Base-by-base conservation (phyloP, 2,329 filamentous ascomycete species). In the Cladophialophora chaetospira region DNA sequence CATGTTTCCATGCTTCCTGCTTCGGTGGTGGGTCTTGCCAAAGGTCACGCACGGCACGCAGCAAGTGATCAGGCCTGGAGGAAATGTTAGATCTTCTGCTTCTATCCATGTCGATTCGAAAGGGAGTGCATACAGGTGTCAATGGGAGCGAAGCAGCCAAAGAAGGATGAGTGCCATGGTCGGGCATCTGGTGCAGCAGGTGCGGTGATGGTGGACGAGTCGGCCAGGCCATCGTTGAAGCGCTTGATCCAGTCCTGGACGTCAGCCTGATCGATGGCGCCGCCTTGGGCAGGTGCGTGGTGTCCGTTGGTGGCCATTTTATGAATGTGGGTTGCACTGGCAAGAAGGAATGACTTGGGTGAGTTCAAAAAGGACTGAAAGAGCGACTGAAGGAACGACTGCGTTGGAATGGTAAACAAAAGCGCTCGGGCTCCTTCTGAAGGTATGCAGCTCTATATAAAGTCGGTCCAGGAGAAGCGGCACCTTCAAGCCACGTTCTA, bases 11-110 rank as follows among this genome's bases (percentile, higher is more conserved):
- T 71, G 66, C 38, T 70, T 61, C 13, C 55, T 66, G 26, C 64
- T 64, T 28, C 65, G 60, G 21, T 67, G 67, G 52, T 66, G 66
- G 23, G 58, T 61, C 25, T 61, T 61, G 48, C 70, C 70, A 55
- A 66, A 69, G 17, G 71, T 65, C 44, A 65, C 62, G 60, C 70
- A 72, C 28, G 70, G 66, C 25, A 61, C 38, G 23, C 62, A 66
- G 54, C 63, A 71, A 35, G 54, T 68, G 38, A 60, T 64, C 28
- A 64, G 49, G 35, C 67, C 71, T 52, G 40, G 21, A 23, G 23
- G 25, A n/a, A 49, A 43, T 28, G 23, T 50, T 36, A 44, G 46
- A 23, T 38, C 25, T 23, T 49, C 19, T 28, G 29, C 17, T 47
- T 2, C 10, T 13, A 26, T 26, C 5, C 4, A 6, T n/a, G 2